These are phyloP conservation scores for Metarhizium rileyi DNA, from an alignment of 2,329 filamentous ascomycete species.

Conservation along the genomic window DNA sequence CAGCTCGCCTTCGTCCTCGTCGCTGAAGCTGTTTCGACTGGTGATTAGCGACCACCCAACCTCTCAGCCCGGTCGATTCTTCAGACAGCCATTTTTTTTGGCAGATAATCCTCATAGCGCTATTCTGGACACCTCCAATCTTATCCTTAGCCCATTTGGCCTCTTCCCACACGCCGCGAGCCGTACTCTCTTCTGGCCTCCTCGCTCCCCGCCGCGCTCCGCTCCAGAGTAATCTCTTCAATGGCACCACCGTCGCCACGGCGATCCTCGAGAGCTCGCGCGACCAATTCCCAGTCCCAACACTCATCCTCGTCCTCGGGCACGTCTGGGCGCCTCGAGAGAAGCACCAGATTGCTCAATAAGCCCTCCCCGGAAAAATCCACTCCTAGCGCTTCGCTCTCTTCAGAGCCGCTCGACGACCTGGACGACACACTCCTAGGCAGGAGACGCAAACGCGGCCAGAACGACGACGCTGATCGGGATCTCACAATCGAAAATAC, in stretches of 20 bases:
- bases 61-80: constrained; percentile 14
- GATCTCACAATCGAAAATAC: constrained; percentile 30
- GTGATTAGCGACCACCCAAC: constrained; percentile 10
- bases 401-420: constrained; percentile 59
- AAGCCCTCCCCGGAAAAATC: constrained; percentile 71
- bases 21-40: background rate
- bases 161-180: background rate
- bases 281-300: constrained; percentile 64
- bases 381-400: constrained; percentile 61
- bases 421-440: constrained; percentile 62
- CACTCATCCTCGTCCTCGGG: constrained; percentile 74
- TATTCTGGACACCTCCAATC: background rate
- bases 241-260: constrained; percentile 62
- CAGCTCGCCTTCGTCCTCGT: constrained; percentile 8
- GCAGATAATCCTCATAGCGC: background rate
- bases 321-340: constrained; percentile 66
- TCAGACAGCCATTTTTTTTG: background rate
- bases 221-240: constrained; percentile 23
- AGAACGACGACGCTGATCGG: constrained; percentile 49
- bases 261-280: constrained; percentile 84
- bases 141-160: background rate
- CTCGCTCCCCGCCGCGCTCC: constrained; percentile 19
- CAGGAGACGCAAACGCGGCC: constrained; percentile 69
- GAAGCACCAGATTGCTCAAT: constrained; percentile 60
- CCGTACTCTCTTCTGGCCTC: background rate